Percentiles rank a stretch among this genome's conserved stretches.
phyloP scores from a whole-genome alignment of 1,284 basidiomycete genomes.

The Irpex lacteus region DNA sequence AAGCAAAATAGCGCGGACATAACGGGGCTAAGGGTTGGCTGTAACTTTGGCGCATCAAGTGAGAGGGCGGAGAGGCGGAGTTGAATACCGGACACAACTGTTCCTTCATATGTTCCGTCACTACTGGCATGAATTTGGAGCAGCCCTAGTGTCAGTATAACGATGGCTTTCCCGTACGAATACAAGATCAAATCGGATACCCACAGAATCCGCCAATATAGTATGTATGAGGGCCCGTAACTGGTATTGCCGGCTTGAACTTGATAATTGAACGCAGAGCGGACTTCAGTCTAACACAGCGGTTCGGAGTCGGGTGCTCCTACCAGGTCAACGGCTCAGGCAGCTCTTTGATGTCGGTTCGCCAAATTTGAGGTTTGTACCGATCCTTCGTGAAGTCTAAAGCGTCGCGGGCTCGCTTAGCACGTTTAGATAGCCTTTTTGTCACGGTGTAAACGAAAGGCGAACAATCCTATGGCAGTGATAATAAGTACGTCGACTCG shows the following conservation, averaged over 20 bases:
- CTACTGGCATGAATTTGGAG: neutral
- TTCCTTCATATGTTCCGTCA: neutral
- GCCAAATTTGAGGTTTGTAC: neutral
- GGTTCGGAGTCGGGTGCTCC: neutral
- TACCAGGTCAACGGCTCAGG: neutral
- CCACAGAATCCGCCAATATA: too few relatives aligned
- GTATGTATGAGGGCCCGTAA: too few relatives aligned
- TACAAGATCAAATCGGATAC: too few relatives aligned
- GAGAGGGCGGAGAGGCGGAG: neutral
- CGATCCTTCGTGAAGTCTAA: slow-evolving; percentile 1
- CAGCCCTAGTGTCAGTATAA: neutral
- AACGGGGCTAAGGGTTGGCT: neutral
- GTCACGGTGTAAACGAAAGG: neutral
- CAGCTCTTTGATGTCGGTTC: neutral
- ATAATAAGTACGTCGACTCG: neutral
- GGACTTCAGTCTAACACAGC: neutral
- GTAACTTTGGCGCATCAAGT: neutral
- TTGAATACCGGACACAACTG: neutral
- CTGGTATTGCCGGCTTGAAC: too few relatives aligned
- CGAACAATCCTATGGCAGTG: neutral
- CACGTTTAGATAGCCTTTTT: neutral
- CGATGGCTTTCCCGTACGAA: too few relatives aligned
- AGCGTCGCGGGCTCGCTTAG: slow-evolving; percentile 15
- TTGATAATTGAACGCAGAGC: neutral
- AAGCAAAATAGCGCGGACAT: neutral